Percentiles rank a stretch among this genome's conserved stretches.
Evolutionary conservation across 1,139 yeast species (phyloP).

Genomic region (Pneumocystis oryctolagi): DNA sequence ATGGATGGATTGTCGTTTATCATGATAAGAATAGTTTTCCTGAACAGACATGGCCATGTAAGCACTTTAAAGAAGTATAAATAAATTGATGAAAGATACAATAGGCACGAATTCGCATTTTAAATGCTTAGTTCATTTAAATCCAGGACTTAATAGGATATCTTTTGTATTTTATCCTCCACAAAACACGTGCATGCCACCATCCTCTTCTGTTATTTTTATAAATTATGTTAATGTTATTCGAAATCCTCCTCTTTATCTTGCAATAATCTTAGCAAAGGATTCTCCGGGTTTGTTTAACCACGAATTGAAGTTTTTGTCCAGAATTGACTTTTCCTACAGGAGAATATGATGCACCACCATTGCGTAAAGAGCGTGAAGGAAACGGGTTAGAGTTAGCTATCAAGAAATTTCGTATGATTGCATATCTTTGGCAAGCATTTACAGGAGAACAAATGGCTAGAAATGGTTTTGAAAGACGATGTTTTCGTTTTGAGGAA

Average conservation of each 20-base stretch:
- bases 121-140: not conserved
- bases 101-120: not conserved
- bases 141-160: not conserved
- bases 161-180: not conserved
- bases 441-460: constrained; percentile 87
- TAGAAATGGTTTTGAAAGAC: constrained; percentile 58
- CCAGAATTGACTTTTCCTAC: constrained; percentile 8
- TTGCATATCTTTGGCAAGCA: constrained; percentile 84
- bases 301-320: constrained; percentile 27
- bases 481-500: constrained; percentile 68
- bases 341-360: not conserved
- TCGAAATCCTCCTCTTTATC: constrained; percentile 64
- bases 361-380: constrained; percentile 30
- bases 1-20: not conserved
- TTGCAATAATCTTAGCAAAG: constrained; percentile 59
- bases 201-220: not conserved
- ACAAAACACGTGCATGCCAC: not conserved
- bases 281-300: constrained; percentile 68
- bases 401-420: constrained; percentile 59
- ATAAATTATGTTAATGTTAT: constrained; percentile 44
- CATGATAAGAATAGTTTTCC: constrained; percentile 1
- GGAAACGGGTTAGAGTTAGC: constrained; percentile 66
- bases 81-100: not conserved
- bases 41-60: not conserved
- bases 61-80: not conserved